phyloP scores from a whole-genome alignment of 495 filamentous ascomycete species.

The Trichoderma asperelloides region DNA sequence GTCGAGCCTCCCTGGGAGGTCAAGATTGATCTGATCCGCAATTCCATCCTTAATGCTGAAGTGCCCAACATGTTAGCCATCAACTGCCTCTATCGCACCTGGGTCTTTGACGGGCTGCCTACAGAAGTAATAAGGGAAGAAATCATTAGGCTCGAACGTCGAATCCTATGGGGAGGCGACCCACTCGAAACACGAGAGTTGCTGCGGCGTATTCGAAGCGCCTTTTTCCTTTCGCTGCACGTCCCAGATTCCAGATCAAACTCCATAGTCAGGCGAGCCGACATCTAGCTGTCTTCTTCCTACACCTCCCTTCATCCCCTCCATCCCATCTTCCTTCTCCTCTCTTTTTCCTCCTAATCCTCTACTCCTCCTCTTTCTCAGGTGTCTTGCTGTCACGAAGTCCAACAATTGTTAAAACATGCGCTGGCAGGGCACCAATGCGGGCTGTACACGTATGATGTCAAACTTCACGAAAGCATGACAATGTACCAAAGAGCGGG shows the following conservation, averaged over 20 bases:
- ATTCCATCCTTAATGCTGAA: background rate
- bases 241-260: background rate
- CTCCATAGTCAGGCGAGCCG: background rate
- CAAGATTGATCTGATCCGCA: slow-evolving; percentile 1
- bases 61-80: background rate
- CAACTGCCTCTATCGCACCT: background rate
- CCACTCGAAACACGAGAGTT: background rate
- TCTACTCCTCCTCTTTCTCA: too few relatives aligned
- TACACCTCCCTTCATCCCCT: background rate
- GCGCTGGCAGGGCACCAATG: too few relatives aligned
- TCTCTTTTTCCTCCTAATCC: background rate
- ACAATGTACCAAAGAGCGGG: background rate
- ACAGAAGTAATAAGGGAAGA: slow-evolving; percentile 1
- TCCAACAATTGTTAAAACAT: too few relatives aligned
- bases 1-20: background rate
- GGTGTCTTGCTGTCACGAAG: too few relatives aligned
- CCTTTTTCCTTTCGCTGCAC: background rate
- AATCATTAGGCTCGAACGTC: background rate
- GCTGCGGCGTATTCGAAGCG: background rate
- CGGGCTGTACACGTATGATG: background rate
- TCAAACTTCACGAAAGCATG: background rate
- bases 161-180: slow-evolving; percentile 7
- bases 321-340: background rate
- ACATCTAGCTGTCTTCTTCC: background rate
- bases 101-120: slow-evolving; percentile 2